Conservation (phyloP, 2,329 filamentous ascomycete genomes). For the Gaeumannomyces tritici region DNA sequence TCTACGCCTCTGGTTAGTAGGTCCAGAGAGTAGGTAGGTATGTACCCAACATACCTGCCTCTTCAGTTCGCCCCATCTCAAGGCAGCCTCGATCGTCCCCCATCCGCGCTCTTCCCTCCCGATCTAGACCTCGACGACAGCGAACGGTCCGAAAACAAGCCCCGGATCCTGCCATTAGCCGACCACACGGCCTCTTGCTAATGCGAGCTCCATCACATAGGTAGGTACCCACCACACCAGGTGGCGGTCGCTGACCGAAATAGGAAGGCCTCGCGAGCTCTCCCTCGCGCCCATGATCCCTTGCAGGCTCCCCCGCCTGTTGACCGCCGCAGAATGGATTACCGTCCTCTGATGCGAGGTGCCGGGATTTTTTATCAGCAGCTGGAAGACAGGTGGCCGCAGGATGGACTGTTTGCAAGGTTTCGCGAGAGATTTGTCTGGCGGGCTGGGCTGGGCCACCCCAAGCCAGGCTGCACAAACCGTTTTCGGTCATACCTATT, state of each 20-base stretch:
- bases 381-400: too few species aligned
- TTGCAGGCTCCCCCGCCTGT: too few species aligned
- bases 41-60: too few species aligned
- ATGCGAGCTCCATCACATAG: not conserved
- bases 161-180: not conserved
- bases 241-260: not conserved
- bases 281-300: not conserved
- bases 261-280: not conserved
- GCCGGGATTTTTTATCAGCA: too few species aligned
- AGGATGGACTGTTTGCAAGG: too few species aligned
- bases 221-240: not conserved
- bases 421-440: not conserved
- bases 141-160: not conserved
- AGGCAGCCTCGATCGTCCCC: not conserved
- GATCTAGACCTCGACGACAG: not conserved
- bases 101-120: not conserved
- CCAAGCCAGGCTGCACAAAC: too few species aligned
- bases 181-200: not conserved
- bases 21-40: not conserved
- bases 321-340: too few species aligned
- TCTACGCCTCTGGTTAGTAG: not conserved
- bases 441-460: not conserved
- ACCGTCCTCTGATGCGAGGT: too few species aligned
- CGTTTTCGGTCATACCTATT: not conserved
- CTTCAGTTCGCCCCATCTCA: too few species aligned